Base-by-base conservation (phyloP, 306 rosid genomes). In the Lathyrus aphaca region DNA sequence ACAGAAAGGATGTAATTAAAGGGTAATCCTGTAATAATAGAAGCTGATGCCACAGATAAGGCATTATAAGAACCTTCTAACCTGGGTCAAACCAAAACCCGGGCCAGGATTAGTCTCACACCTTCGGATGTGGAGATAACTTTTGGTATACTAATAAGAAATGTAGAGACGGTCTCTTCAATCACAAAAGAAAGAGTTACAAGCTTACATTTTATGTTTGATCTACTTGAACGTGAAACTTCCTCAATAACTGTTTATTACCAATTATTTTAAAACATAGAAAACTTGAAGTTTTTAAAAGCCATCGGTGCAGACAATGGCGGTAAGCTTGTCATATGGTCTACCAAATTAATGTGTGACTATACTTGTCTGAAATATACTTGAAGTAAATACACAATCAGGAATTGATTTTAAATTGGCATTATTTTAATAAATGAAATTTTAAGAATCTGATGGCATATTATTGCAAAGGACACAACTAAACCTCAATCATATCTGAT, bases 401-500 rank as follows among this genome's bases (percentile, higher is more conserved):
- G 17, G 50, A 65, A 74, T 48, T 65, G 45, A 49, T 50, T 60
- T 60, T 15, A 71, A 38, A 45, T 78, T 71, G 78, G 53, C 68
- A 30, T 50, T 57, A 53, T 27, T 73, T 77, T 76, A 27, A 55
- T 35, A 64, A 53, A 30, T 17, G 44, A 30, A 74, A 60, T 75
- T 73, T 58, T 77, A 70, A 57, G 66, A 69, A 69, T 74, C 73
- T 65, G 76, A 50, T 30, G 55, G 23, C 63, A 50, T 54, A 69
- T 69, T 64, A 74, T 74, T 79, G 71, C 71, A 83, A 76, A 82
- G 57, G 60, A 80, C 89, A 84, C 86, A 77, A 85, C 75, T 76
- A 85, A 84, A 94, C 97, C 98, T 88, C 96, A 85, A 88, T 90
- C 77, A 94, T 38, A 87, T 94, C 91, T 72, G 89, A 75, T 58